Conservation (phyloP, 2,329 filamentous ascomycete genomes). For the Epichloe baconii region DNA sequence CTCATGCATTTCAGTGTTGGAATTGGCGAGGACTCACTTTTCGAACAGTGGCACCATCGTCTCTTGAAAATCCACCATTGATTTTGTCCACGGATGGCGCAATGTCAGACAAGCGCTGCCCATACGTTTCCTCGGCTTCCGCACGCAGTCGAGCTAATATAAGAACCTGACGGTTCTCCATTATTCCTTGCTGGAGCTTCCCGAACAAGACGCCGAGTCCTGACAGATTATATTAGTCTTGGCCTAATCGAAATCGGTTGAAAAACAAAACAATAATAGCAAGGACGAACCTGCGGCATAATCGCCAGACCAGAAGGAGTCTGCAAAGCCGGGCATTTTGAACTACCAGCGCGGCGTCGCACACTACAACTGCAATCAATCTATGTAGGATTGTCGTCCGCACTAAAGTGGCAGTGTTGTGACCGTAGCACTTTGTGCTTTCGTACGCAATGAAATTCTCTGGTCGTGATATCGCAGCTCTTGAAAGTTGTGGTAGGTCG, state of each 20-base stretch:
- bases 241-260: not conserved
- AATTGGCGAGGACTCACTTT: slow-evolving; percentile 47
- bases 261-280: not conserved
- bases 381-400: not conserved
- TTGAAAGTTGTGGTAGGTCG: not conserved
- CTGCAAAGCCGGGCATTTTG: slow-evolving; percentile 77
- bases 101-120: slow-evolving; percentile 68
- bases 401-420: not conserved
- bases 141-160: slow-evolving; percentile 88
- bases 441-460: not conserved
- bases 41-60: slow-evolving; percentile 89
- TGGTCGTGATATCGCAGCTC: too few species aligned
- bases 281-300: slow-evolving; percentile 69
- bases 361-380: not conserved
- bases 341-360: slow-evolving; percentile 8
- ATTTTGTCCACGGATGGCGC: slow-evolving; percentile 70
- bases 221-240: slow-evolving; percentile 17
- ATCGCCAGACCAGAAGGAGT: slow-evolving; percentile 96
- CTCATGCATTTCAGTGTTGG: not conserved
- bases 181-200: slow-evolving; percentile 91
- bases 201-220: slow-evolving; percentile 86
- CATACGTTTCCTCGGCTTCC: slow-evolving; percentile 87
- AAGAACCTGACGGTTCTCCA: slow-evolving; percentile 89
- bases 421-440: not conserved
- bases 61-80: slow-evolving; percentile 68